These are phyloP conservation scores for Thelonectria olida DNA, from an alignment of 2,329 filamentous ascomycete genomes.

Conservation along the genomic window DNA sequence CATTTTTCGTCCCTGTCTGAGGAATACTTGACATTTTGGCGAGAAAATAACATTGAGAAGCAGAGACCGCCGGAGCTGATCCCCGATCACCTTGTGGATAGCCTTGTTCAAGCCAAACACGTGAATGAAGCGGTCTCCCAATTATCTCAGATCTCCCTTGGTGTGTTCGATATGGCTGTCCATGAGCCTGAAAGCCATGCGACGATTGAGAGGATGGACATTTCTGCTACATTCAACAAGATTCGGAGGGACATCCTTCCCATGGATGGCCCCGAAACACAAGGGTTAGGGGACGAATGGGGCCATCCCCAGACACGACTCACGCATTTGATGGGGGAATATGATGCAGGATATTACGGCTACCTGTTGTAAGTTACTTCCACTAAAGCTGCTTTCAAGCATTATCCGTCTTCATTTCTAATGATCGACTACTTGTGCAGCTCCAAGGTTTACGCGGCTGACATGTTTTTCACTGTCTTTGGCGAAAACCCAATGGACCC, in stretches of 20 bases:
- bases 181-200: not conserved
- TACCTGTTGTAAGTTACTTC: slow-evolving; percentile 1
- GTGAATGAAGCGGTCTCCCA: not conserved
- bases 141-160: not conserved
- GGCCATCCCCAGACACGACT: not conserved
- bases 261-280: not conserved
- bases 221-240: not conserved
- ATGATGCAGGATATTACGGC: slow-evolving; percentile 1
- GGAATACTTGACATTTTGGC: not conserved
- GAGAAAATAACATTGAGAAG: not conserved
- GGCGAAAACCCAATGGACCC: not conserved
- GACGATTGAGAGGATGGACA: not conserved
- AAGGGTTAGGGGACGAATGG: not conserved
- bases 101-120: not conserved
- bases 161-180: not conserved
- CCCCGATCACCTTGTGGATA: not conserved
- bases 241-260: not conserved
- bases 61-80: not conserved
- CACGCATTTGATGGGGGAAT: not conserved
- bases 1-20: not conserved
- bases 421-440: not conserved
- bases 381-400: not conserved
- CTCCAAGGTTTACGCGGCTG: not conserved
- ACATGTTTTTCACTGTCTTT: not conserved
- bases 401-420: not conserved